Evolutionary conservation across 768 basidiomycete genomes (phyloP), one percentile per base, ranked within the genome.

Genomic region (Rossbeevera mucosa): DNA sequence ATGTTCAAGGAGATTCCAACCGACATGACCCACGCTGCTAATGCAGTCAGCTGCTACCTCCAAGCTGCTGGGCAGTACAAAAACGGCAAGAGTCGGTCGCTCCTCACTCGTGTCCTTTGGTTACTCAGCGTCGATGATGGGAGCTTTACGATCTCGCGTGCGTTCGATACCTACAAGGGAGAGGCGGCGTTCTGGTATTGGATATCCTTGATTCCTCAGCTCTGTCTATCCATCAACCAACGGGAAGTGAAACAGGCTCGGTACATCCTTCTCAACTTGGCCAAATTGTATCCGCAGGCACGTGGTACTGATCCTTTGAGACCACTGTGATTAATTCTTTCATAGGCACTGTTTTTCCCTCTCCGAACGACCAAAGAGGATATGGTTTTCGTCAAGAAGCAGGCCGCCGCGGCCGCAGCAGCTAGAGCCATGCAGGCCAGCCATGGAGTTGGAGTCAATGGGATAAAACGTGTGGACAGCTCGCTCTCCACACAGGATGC

Each of bases 111-210:
- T 5, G 86, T 98, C 7, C 76, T 98, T n/a, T 99, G 96, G 96
- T 74, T 99, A 9, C 79, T 99, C 33, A 93, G 91, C 63, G 76
- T 97, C 16, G 96, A 99, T 64, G 95, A 99, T 54, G 74, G 69
- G 14, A 71, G 74, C 21, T 77, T 84, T 53, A 81, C 82, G 2
- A 83, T 90, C 50, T 85, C 87, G 21, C 79, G 85, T 41, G 86
- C 88, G 0, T 96, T 96, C 60, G 94, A 97, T 64, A 87, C 85
- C 21, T 96, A 96, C 72, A 95, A 94, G 66, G 95, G 95, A 54
- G 95, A 98, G 63, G 83, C 91, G 3, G 93, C 93, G 12, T 89
- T 88, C 58, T 99, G 96, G 96, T 97, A 92, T 69, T 99, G 96
- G 96, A 94, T 99, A 60, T 90, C 95, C 1, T 75, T 97, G 51